Evolutionary conservation across 2,329 filamentous ascomycete genomes (phyloP), one percentile per base, ranked within the genome.

Genomic region (Colletotrichum salicis): DNA sequence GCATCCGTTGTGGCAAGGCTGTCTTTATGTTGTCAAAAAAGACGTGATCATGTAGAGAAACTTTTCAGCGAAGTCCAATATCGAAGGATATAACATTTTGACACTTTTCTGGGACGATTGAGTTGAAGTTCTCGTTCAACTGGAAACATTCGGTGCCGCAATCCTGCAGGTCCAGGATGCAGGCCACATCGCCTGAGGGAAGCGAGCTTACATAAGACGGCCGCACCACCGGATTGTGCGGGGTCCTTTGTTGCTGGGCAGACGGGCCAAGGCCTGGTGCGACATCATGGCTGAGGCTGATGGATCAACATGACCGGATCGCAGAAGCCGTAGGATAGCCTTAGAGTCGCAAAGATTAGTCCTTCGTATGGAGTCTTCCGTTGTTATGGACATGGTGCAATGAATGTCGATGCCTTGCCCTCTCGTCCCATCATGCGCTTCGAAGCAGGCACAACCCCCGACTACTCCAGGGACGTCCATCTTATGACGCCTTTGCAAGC

Each of bases 191-290:
- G 57, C 64, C 68, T 19, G 29, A 57, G 41, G 22, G 13, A 7
- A 19, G 29, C 24, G 33, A 48, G 68, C 24, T 71, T 67, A 71
- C 24, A 11, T 71, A 71, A 71, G 29, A 24, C n/a, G 2, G 10
- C n/a, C 4, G 45, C 22, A 66, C 37, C 27, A 11, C 29, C 24
- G 5, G 19, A 22, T 56, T 45, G 24, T 56, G 68, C 51, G 57
- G 64, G 64, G 64, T 71, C 52, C 37, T 45, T 58, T 31, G 68
- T 71, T 71, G 64, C 64, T 31, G 68, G 68, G 68, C 51, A 58
- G 41, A 58, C 64, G 10, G 29, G 55, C 55, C 55, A 64, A 24
- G 45, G 8, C 60, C 33, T n/a, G 51, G 45, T 68, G 59, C 22
- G 31, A 68, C 51, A 48, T 56, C 11, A 13, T 56, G 52, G 22